A percentile compares a stretch with the other conserved stretches of the same genome.
Conservation (phyloP, 345 rosid genomes). For the Adansonia digitata region DNA sequence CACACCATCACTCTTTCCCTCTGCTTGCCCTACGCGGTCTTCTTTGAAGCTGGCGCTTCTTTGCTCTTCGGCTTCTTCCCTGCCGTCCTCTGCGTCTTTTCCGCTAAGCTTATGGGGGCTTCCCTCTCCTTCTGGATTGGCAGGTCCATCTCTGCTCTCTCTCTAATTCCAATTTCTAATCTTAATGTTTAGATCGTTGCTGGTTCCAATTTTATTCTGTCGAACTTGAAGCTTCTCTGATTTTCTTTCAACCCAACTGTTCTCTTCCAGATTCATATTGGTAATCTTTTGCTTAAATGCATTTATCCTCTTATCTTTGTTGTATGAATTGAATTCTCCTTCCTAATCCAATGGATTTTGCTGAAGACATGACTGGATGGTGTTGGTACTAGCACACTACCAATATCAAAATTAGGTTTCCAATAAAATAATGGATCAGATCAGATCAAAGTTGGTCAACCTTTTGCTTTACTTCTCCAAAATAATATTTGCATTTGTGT, state of each 20-base stretch:
- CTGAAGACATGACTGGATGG: not conserved
- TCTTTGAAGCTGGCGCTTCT: slow-evolving; percentile 89
- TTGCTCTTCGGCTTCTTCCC: slow-evolving; percentile 80
- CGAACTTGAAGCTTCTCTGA: not conserved
- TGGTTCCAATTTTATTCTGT: not conserved
- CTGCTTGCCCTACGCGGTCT: slow-evolving; percentile 81
- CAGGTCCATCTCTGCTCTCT: slow-evolving; percentile 41
- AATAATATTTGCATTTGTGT: not conserved
- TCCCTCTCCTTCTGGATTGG: slow-evolving; percentile 90
- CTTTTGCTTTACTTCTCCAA: not conserved
- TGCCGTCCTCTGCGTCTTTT: slow-evolving; percentile 69
- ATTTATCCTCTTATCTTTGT: not conserved
- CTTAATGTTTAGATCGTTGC: not conserved
- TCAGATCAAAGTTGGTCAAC: not conserved
- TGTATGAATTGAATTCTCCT: slow-evolving; percentile 1
- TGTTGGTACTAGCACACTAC: not conserved
- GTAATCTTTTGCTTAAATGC: not conserved
- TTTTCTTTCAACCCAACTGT: not conserved
- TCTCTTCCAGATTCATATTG: not conserved
- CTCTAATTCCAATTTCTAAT: not conserved
- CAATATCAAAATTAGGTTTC: not conserved
- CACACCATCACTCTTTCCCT: slow-evolving; percentile 73
- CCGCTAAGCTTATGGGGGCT: slow-evolving; percentile 79
- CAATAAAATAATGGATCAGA: not conserved
- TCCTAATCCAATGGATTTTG: not conserved